Evolutionary conservation across 345 rosid genomes (phyloP).

Genomic region (Microcos paniculata): DNA sequence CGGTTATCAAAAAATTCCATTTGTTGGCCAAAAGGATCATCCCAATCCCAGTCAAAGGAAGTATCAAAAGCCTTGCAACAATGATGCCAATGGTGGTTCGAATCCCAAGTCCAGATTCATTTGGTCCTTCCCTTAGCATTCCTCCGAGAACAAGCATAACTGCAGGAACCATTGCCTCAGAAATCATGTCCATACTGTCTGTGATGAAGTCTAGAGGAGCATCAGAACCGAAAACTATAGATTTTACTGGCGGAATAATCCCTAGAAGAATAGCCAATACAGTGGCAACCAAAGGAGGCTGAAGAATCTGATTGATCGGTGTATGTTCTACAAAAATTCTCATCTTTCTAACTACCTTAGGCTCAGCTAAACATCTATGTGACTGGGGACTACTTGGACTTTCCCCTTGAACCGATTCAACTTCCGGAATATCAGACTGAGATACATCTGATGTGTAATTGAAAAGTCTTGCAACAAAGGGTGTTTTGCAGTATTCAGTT

Average conservation of each 20-base stretch:
- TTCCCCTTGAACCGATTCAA: conserved; percentile 7
- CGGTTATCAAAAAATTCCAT: conserved; percentile 27
- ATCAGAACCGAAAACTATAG: conserved; percentile 15
- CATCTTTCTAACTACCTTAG: conserved; percentile 25
- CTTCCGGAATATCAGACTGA: conserved; percentile 3
- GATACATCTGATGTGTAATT: conserved; percentile 18
- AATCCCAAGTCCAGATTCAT: conserved; percentile 36
- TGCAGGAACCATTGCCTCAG: conserved; percentile 30
- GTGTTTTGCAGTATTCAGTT: conserved; percentile 34
- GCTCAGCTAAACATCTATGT: conserved; percentile 27
- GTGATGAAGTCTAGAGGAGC: conserved; percentile 28
- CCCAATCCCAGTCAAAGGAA: conserved; percentile 42
- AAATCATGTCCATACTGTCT: conserved; percentile 27
- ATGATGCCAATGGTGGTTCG: conserved; percentile 43
- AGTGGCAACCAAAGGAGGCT: conserved; percentile 29
- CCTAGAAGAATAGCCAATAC: conserved; percentile 22
- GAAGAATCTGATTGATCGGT: conserved; percentile 28
- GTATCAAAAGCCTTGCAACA: conserved; percentile 40
- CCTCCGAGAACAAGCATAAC: conserved; percentile 33
- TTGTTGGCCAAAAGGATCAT: conserved; percentile 30
- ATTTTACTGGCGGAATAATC: conserved; percentile 12
- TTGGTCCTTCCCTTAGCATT: conserved; percentile 34
- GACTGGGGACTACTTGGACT: conserved; percentile 18
- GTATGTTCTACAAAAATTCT: conserved; percentile 24
- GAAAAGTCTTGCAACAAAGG: conserved; percentile 34